A percentile compares a stretch with the other conserved stretches of the same genome.
phyloP scores from a whole-genome alignment of 2,329 filamentous ascomycete genomes.

The Epichloe scottii region DNA sequence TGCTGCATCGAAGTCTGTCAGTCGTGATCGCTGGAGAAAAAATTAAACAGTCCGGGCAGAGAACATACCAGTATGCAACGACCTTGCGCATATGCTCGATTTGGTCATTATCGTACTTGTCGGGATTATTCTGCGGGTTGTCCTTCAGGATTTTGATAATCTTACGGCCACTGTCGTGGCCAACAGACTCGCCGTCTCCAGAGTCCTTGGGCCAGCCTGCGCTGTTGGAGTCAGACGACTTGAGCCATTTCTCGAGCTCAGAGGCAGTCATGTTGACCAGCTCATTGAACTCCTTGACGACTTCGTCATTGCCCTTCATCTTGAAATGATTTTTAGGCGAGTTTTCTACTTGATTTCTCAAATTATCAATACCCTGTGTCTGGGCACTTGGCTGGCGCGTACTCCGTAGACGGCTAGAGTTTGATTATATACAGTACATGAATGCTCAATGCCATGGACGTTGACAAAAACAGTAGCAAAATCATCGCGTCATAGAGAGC shows the following conservation, averaged over 20 bases:
- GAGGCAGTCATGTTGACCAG: constrained; percentile 52
- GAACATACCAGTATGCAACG: constrained; percentile 42
- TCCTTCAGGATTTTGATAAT: constrained; percentile 51
- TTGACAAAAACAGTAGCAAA: not conserved
- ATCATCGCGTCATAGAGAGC: constrained; percentile 6
- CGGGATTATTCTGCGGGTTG: constrained; percentile 44
- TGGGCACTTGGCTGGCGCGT: not conserved
- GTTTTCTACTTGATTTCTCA: not conserved
- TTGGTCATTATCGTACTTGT: constrained; percentile 42
- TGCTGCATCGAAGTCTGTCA: constrained; percentile 21
- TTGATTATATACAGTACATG: not conserved
- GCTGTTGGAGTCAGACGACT: constrained; percentile 41
- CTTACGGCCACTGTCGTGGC: constrained; percentile 50
- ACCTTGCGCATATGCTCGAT: constrained; percentile 50
- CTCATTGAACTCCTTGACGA: constrained; percentile 48
- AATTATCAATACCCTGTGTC: no score
- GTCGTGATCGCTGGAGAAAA: not conserved
- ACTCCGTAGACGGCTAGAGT: not conserved
- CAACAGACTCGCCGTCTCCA: constrained; percentile 46
- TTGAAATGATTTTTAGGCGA: not conserved
- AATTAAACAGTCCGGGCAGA: not conserved
- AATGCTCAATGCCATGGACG: not conserved
- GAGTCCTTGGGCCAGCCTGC: constrained; percentile 49
- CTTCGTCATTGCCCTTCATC: constrained; percentile 16
- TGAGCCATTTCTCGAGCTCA: constrained; percentile 50